A percentile compares a stretch with the other conserved stretches of the same genome.
These are phyloP conservation scores for Ophiostoma montium DNA, from an alignment of 2,329 filamentous ascomycete genomes.

Conservation along the genomic window DNA sequence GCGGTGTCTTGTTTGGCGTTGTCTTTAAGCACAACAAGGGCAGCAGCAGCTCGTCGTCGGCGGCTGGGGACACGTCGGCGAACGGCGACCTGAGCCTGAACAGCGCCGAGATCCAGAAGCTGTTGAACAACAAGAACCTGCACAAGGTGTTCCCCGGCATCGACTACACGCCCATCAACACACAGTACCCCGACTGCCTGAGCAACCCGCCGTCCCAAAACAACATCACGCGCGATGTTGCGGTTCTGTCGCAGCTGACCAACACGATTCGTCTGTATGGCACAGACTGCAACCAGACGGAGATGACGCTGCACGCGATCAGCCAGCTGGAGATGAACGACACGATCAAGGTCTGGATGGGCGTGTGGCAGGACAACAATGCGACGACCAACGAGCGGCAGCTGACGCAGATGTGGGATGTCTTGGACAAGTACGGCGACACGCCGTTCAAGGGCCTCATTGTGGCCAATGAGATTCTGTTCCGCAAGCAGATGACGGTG, in stretches of 20 bases:
- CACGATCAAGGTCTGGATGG: conserved; percentile 78
- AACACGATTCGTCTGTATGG: conserved; percentile 82
- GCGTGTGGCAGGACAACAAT: conserved; percentile 84
- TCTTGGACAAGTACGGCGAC: conserved; percentile 55
- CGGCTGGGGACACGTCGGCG: conserved; percentile 41
- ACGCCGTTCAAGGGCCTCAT: conserved; percentile 70
- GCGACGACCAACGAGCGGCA: conserved; percentile 72
- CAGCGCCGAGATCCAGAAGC: conserved; percentile 57
- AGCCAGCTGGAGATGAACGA: conserved; percentile 55
- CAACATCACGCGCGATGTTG: conserved; percentile 83
- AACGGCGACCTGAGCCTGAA: conserved; percentile 62
- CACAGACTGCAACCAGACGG: conserved; percentile 93
- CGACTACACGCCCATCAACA: conserved; percentile 86
- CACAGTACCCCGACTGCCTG: conserved; percentile 77
- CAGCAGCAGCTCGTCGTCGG: conserved; percentile 29
- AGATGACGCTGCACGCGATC: conserved; percentile 81
- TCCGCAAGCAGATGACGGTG: conserved; percentile 60
- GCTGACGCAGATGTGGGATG: conserved; percentile 67
- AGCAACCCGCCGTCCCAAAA: conserved; percentile 73
- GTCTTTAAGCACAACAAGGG: conserved; percentile 38
- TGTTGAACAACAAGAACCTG: conserved; percentile 67
- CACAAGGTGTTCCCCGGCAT: conserved; percentile 93
- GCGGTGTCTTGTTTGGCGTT: conserved; percentile 60
- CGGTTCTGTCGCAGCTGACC: conserved; percentile 78
- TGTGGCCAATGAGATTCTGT: conserved; percentile 65